Evolutionary conservation across 495 filamentous ascomycete genomes (phyloP).

Genomic region (Daldinia grandis): DNA sequence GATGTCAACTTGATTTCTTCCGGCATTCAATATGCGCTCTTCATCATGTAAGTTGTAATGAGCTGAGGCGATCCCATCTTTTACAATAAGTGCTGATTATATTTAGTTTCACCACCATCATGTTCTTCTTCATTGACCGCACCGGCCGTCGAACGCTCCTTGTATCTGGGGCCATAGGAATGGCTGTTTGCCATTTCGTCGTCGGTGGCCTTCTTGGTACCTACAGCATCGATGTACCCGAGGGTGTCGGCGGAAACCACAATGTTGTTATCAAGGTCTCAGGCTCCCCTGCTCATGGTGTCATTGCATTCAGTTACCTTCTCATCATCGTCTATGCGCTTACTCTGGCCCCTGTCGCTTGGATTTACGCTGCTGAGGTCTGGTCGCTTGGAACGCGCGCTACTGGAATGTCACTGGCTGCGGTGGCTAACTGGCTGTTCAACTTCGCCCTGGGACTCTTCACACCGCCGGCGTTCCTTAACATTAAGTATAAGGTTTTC

Average conservation of each 20-base stretch:
- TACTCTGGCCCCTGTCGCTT: conserved; percentile 73
- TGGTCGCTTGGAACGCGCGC: conserved; percentile 79
- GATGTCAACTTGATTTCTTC: conserved; percentile 74
- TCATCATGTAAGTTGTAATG: conserved; percentile 61
- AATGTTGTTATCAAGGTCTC: conserved; percentile 72
- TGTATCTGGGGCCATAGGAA: conserved; percentile 72
- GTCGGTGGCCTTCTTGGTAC: conserved; percentile 65
- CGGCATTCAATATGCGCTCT: conserved; percentile 77
- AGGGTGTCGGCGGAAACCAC: conserved; percentile 68
- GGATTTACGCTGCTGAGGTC: conserved; percentile 81
- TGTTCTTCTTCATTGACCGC: conserved; percentile 76
- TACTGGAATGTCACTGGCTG: conserved; percentile 72
- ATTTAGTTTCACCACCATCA: conserved; percentile 69
- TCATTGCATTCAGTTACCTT: conserved; percentile 77
- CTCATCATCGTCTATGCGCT: conserved; percentile 76
- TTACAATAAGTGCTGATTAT: conserved; percentile 47
- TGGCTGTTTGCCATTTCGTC: conserved; percentile 75
- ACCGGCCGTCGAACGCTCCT: conserved; percentile 78
- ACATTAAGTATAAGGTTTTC: conserved; percentile 76
- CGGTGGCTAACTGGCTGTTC: conserved; percentile 78
- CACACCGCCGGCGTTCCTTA: conserved; percentile 73
- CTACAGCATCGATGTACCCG: conserved; percentile 57
- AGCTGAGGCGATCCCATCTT: background rate
- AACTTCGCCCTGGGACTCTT: conserved; percentile 79
- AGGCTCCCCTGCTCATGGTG: conserved; percentile 68